These are phyloP conservation scores for Cercospora beticola DNA, from an alignment of 2,329 filamentous ascomycete genomes.

Conservation along the genomic window DNA sequence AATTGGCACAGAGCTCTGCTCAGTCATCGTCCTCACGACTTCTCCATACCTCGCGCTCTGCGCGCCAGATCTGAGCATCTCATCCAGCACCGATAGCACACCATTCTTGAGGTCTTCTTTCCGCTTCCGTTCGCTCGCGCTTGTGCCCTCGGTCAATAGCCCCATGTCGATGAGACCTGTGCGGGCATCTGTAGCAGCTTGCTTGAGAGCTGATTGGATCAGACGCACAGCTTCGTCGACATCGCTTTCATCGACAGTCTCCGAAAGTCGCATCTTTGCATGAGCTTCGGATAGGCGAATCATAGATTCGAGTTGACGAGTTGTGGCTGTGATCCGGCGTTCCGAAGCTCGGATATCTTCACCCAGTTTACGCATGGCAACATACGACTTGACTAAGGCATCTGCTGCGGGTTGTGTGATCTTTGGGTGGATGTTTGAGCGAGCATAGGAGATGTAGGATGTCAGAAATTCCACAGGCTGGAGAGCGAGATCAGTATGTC, in stretches of 20 bases:
- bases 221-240: slow-evolving; percentile 88
- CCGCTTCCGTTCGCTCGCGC: slow-evolving; percentile 77
- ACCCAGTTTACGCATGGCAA: slow-evolving; percentile 91
- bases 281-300: slow-evolving; percentile 95
- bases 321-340: slow-evolving; percentile 96
- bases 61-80: slow-evolving; percentile 64
- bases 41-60: slow-evolving; percentile 76
- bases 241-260: slow-evolving; percentile 73
- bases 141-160: slow-evolving; percentile 89
- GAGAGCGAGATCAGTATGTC: slow-evolving; percentile 15
- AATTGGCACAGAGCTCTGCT: slow-evolving; percentile 66
- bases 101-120: slow-evolving; percentile 82
- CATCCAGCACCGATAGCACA: slow-evolving; percentile 72
- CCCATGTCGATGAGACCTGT: slow-evolving; percentile 96
- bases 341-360: slow-evolving; percentile 70
- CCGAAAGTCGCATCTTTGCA: slow-evolving; percentile 90
- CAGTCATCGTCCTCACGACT: slow-evolving; percentile 68
- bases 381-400: slow-evolving; percentile 82
- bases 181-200: slow-evolving; percentile 89
- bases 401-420: slow-evolving; percentile 78
- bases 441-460: slow-evolving; percentile 94
- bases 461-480: slow-evolving; percentile 94
- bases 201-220: slow-evolving; percentile 92
- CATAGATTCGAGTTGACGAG: slow-evolving; percentile 95
- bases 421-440: slow-evolving; percentile 76